Evolutionary conservation across 73 alveolate species (phyloP), one percentile per base, ranked within the genome.

Genomic region (Tetrahymena elliotti): DNA sequence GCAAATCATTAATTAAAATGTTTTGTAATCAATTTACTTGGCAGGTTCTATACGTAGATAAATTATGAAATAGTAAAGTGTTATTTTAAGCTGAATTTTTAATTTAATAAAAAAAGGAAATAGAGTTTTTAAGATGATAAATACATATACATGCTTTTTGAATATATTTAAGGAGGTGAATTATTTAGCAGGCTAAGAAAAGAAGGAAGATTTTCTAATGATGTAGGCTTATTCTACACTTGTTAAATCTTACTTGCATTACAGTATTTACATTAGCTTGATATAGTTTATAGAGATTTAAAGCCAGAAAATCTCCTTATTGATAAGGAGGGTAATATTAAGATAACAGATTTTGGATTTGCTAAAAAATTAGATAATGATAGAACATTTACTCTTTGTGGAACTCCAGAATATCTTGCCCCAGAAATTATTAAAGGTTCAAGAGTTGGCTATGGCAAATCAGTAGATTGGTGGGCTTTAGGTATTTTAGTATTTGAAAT

Each of bases 391-490:
- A 98, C 99, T 47, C 97, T 98, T 35, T 98, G 99, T 93, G 99
- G 99, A 3, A 98, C 99, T 10, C 98, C 99, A 18, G 99, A 97
- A 84, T 98, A 97, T 92, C 94, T 97, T 16, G 99, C 99, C 13
- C 99, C 99, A 13, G 99, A 98, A 93, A 97, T 98, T 35, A 98
- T 98, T 41, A 95, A 96, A 93, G 96, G 96, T 5, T 94, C 96
- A 27, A 93, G 96, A 35, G 95, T 84, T 37, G 99, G 99, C 34
- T 98, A 98, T 96, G 98, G 98, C n/a, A 97, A 95, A 93, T 96
- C 94, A 88, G 99, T 98, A 2, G 99, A 98, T 93, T 97, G 98
- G 98, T 98, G 99, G 99, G 99, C 99, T 27, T 96, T 96, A 9
- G 99, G 99, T n/a, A 96, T 98, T 27, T 96, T 98, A 18, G 92